These are phyloP conservation scores for Chlamydomonas sp. DNA, from an alignment of 139 green algal species.

Conservation along the genomic window DNA sequence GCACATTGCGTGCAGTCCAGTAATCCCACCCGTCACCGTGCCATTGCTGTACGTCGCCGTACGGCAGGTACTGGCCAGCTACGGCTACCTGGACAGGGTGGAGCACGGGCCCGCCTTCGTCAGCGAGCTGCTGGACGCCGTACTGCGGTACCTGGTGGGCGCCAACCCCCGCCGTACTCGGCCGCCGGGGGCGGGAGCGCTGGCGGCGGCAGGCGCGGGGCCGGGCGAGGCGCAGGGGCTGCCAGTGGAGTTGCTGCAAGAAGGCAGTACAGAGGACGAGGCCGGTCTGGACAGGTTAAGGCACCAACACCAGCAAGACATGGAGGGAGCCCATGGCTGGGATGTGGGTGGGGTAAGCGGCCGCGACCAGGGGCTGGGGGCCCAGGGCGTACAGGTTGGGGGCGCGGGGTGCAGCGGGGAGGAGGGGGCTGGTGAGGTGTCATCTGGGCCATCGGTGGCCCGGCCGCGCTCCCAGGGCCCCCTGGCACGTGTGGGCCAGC, in stretches of 20 bases:
- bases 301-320: too few relatives aligned
- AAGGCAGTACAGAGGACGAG: neutral
- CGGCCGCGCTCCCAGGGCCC: neutral
- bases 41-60: neutral
- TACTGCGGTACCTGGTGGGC: neutral
- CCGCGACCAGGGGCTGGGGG: too few relatives aligned
- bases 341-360: too few relatives aligned
- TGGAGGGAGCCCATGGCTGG: too few relatives aligned
- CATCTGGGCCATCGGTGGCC: neutral
- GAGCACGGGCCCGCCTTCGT: slow-evolving; percentile 54
- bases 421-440: neutral
- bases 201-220: neutral
- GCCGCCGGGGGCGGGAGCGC: neutral
- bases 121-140: slow-evolving; percentile 3
- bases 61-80: slow-evolving; percentile 51
- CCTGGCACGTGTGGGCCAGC: neutral
- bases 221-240: neutral
- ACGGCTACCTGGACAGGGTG: slow-evolving; percentile 62
- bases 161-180: neutral
- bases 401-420: neutral
- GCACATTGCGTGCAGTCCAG: too few relatives aligned
- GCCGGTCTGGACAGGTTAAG: neutral
- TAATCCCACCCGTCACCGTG: neutral
- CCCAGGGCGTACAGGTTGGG: neutral
- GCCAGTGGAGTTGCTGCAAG: too few relatives aligned